Percentiles rank a stretch among this genome's conserved stretches.
These are phyloP conservation scores for Aphelidium insulamus DNA, from an alignment of 371 early-diverging fungal genomes.

Conservation along the genomic window DNA sequence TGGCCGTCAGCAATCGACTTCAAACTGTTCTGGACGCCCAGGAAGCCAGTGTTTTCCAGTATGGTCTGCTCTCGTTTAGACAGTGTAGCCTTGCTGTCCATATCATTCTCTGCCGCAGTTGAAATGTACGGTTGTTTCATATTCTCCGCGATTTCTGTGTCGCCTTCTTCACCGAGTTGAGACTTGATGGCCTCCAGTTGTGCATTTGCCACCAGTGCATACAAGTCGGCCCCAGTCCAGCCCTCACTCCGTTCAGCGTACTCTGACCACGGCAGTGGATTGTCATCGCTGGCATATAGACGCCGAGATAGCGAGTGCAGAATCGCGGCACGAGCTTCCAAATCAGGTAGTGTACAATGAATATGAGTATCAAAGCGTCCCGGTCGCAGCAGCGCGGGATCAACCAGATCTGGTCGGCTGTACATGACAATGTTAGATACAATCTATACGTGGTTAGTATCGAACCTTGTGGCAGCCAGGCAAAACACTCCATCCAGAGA, in stretches of 20 bases:
- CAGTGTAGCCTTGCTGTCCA: no score
- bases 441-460: slow-evolving; percentile 7
- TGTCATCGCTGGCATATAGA: slow-evolving; percentile 6
- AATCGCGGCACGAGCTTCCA: slow-evolving; percentile 14
- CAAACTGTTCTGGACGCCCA: no score
- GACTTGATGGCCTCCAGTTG: slow-evolving; percentile 71
- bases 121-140: no score
- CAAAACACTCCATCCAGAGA: slow-evolving; percentile 73
- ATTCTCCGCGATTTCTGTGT: no score
- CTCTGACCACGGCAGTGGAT: slow-evolving; percentile 5
- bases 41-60: no score
- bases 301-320: slow-evolving; percentile 14
- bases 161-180: no score
- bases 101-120: no score
- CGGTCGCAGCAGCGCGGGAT: slow-evolving; percentile 40
- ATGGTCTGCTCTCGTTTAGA: no score
- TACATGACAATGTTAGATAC: background rate
- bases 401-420: slow-evolving; percentile 28
- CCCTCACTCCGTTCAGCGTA: slow-evolving; percentile 46
- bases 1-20: no score
- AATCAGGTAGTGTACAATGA: slow-evolving; percentile 14
- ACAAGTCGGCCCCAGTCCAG: slow-evolving; percentile 80
- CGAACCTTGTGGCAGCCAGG: slow-evolving; percentile 74
- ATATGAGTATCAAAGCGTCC: slow-evolving; percentile 40
- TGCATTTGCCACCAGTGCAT: slow-evolving; percentile 75